phyloP scores from a whole-genome alignment of 1,284 basidiomycete genomes.

The Papiliotrema nemorosa region DNA sequence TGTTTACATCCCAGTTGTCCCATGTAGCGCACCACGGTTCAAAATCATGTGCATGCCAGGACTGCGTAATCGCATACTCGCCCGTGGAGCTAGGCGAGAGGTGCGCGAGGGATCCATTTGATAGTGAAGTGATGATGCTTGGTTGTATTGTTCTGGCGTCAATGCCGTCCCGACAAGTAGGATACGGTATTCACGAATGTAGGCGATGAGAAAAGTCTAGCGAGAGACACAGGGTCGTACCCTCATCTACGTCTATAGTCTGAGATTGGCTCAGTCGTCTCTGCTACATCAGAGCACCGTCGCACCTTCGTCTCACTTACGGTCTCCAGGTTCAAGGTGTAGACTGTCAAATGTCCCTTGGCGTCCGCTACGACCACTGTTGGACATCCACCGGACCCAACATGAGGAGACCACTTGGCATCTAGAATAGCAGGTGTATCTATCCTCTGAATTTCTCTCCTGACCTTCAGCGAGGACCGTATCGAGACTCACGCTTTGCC shows the following conservation, averaged over 20 bases:
- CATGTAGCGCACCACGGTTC: constrained; percentile 94
- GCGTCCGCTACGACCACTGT: constrained; percentile 74
- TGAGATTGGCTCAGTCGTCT: constrained; percentile 53
- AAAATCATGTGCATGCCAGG: constrained; percentile 86
- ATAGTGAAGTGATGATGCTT: constrained; percentile 69
- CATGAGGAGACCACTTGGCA: constrained; percentile 69
- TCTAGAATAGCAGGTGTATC: constrained; percentile 81
- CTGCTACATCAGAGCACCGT: constrained; percentile 36
- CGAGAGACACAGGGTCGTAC: constrained; percentile 71
- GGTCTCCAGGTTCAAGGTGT: constrained; percentile 54
- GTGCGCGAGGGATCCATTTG: constrained; percentile 67
- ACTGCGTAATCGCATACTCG: constrained; percentile 53
- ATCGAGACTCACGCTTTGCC: constrained; percentile 33
- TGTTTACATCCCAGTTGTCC: constrained; percentile 73
- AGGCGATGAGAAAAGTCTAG: constrained; percentile 77
- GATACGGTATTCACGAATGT: constrained; percentile 13
- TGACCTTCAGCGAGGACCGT: constrained; percentile 35
- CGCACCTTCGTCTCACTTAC: not conserved
- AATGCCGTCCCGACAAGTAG: not conserved
- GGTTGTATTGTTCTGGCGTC: constrained; percentile 15
- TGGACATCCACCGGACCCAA: constrained; percentile 30
- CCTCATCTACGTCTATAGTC: constrained; percentile 58
- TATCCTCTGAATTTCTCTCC: constrained; percentile 64
- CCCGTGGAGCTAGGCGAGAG: constrained; percentile 53
- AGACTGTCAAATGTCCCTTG: constrained; percentile 68